Base-by-base conservation (phyloP, 2,329 filamentous ascomycete genomes). In the Fusarium decemcellulare region DNA sequence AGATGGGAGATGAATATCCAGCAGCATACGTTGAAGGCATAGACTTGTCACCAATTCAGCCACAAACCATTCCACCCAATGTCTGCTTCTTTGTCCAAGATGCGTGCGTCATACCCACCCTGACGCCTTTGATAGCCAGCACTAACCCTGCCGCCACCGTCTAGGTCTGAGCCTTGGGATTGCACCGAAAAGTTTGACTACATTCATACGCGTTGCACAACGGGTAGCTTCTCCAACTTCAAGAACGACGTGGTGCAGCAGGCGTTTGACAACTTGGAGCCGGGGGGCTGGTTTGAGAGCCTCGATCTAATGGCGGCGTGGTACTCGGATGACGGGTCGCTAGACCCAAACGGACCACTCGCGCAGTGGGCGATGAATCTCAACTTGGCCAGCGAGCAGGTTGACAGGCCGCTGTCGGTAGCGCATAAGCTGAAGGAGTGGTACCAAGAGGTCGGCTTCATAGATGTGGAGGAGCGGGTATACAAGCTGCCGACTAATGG, bases 141-240 rank as follows among this genome's bases (percentile, higher is more conserved):
- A 29, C 37, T 15, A 16, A 12, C 15, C 15, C 16, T 39, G 18
- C 36, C 50, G 15, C 23, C 4, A 30, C 15, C 15, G 37, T 40
- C 5, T 40, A 50, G 46, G 9, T 50, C 46, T 11, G 46, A 50
- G 36, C 46, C 46, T 8, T 50, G 46, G 46, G 15, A 16, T 11
- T 46, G 42, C 12, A 57, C 32, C 15, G 53, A 57, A 10, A 46
- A 57, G 53, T 57, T 57, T 29, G 53, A 57, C 14, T n/a, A 47
- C 29, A 57, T 57, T 11, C 53, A 57, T 29, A 57, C 53, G 9
- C 43, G 42, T 29, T 36, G 23, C 7, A 57, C 53, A 4, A 18
- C 39, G 42, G 53, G 53, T 1, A 47, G 53, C 36, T 57, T 44
- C 32, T 57, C 42, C 11, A n/a, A 57, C 42, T 47, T 57, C 15